phyloP scores from a whole-genome alignment of 1,284 basidiomycete genomes.

The Pseudozyma thailandica region DNA sequence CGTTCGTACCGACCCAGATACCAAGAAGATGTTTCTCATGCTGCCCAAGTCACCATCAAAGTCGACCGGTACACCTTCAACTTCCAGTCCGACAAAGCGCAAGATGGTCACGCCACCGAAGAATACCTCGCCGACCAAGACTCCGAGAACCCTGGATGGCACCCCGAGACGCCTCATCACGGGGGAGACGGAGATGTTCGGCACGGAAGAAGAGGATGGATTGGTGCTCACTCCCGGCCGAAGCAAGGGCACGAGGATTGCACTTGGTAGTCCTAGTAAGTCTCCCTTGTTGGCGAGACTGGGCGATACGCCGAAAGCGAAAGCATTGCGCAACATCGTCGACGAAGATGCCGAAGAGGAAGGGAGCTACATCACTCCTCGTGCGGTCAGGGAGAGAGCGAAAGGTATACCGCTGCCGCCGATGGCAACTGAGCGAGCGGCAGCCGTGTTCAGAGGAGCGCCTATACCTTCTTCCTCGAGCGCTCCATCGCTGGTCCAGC shows the following conservation, averaged over 20 bases:
- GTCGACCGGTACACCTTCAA: background rate
- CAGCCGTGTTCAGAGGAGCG: constrained; percentile 37
- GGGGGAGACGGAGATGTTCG: constrained; percentile 25
- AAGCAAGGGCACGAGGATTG: constrained; percentile 28
- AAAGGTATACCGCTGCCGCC: constrained; percentile 30
- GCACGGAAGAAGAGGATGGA: constrained; percentile 45
- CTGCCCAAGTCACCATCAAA: constrained; percentile 23
- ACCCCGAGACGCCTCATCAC: constrained; percentile 28
- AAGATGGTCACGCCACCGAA: constrained; percentile 32
- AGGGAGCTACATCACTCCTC: constrained; percentile 30
- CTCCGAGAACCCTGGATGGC: constrained; percentile 15
- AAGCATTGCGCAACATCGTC: constrained; percentile 24
- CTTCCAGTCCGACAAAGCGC: constrained; percentile 11
- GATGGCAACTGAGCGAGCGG: constrained; percentile 39
- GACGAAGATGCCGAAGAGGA: constrained; percentile 51
- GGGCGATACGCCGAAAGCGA: constrained; percentile 20
- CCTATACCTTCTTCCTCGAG: constrained; percentile 15
- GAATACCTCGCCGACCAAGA: constrained; percentile 35
- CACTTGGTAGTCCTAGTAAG: constrained; percentile 36
- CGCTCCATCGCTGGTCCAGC: constrained; percentile 7
- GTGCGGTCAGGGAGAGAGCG: constrained; percentile 36
- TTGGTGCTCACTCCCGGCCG: constrained; percentile 48
- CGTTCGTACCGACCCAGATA: constrained; percentile 53
- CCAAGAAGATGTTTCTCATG: constrained; percentile 48
- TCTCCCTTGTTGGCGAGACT: constrained; percentile 20